A percentile compares a stretch with the other conserved stretches of the same genome.
Conservation (phyloP, 106 monocot genomes). For the Cymbidium sinense region DNA sequence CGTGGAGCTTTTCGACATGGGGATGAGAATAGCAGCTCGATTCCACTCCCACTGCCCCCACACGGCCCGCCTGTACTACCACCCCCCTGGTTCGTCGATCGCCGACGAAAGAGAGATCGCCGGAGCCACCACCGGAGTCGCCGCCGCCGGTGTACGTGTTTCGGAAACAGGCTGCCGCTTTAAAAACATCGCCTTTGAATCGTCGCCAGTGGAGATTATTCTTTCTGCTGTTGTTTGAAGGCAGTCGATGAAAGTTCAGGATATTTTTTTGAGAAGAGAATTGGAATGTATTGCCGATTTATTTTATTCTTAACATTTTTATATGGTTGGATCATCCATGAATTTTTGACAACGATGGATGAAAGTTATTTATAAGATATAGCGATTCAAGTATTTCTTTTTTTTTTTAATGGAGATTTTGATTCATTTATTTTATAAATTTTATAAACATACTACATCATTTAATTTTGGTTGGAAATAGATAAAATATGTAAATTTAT, state of each 20-base stretch:
- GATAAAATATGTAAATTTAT: no score
- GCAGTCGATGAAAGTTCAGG: neutral
- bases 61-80: slow-evolving; percentile 88
- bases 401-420: no score
- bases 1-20: slow-evolving; percentile 72
- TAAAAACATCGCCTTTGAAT: neutral
- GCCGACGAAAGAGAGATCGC: neutral
- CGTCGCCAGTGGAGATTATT: slow-evolving; percentile 1
- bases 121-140: neutral
- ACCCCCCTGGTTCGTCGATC: slow-evolving; percentile 37
- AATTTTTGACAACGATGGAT: neutral
- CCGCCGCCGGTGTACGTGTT: neutral
- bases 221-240: neutral
- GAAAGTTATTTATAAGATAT: no score
- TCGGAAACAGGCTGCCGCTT: neutral
- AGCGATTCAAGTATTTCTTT: no score
- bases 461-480: no score
- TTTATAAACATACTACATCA: no score
- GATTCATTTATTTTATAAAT: no score
- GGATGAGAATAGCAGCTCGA: slow-evolving; percentile 65
- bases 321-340: neutral
- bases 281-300: neutral
- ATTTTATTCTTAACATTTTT: neutral
- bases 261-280: neutral
- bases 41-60: slow-evolving; percentile 95